Evolutionary conservation across 495 filamentous ascomycete genomes (phyloP), one percentile per base, ranked within the genome.

Genomic region (Aspergillus kassunensis): DNA sequence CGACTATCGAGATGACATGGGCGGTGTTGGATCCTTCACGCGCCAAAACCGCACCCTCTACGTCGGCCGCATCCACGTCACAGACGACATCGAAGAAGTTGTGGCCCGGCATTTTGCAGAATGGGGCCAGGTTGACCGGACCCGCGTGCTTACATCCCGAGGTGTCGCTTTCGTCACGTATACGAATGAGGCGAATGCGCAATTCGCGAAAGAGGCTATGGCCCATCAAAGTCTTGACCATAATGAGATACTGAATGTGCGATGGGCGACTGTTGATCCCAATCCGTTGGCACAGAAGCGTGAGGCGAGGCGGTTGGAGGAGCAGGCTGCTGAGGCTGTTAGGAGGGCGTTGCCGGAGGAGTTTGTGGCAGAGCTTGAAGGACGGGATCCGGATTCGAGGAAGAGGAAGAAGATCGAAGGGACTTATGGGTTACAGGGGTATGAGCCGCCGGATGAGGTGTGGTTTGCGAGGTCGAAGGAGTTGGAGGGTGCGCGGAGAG

Each of bases 61-160:
- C 60, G 75, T 96, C 8, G 93, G 93, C 4, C 77, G 91, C 20
- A 96, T 97, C 54, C 89, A 96, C 63, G 92, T 96, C 2, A 91
- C 84, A n/a, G 92, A 97, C 68, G 92, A 96, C 63, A 97, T 97
- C 54, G 91, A 97, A 64, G 93, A 98, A 67, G 80, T 97, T n/a
- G 91, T 96, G 2, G 83, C 91, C 25, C 77, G 93, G 10, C 91
- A 97, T 67, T 96, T 97, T 56, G 81, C 87, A 2, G 92, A 97
- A 70, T 98, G 90, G 89, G 93, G 93, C 3, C 84, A 90, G 59
- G 73, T 97, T 25, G 93, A 97, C 55, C 79, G 93, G 4, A 88
- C 84, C 24, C 81, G 91, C 43, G 91, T 96, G n/a, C 74, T 98
- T n/a, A 95, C 91, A 18, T 83, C 82, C 7, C 71, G 93, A 2